phyloP scores from a whole-genome alignment of 2,329 filamentous ascomycete species.

The Escovopsis weberi region DNA sequence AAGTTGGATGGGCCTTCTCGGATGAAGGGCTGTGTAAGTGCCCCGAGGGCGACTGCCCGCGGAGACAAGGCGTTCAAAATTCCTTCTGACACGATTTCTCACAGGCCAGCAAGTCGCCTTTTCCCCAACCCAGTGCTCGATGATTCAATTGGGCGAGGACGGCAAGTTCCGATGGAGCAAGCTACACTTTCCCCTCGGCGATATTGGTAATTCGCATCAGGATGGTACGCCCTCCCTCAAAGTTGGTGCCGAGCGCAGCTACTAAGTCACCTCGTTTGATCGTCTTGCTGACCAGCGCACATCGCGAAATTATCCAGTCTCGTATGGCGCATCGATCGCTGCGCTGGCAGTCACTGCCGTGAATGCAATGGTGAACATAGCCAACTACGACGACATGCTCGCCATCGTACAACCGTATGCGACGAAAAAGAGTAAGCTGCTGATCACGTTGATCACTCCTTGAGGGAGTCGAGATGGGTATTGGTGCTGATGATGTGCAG shows the following conservation, averaged over 20 bases:
- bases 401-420: conserved; percentile 44
- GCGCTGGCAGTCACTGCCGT: conserved; percentile 41
- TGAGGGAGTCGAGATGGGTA: background rate
- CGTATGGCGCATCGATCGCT: conserved; percentile 44
- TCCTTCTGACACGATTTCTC: conserved; percentile 6
- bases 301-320: conserved; percentile 22
- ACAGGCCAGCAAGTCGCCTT: conserved; percentile 44
- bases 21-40: conserved; percentile 48
- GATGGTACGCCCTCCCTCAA: conserved; percentile 24
- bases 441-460: background rate
- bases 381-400: conserved; percentile 56
- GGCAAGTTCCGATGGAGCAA: conserved; percentile 44
- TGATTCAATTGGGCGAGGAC: conserved; percentile 43
- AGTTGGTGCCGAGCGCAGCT: no score
- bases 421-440: conserved; percentile 17
- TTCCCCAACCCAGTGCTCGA: conserved; percentile 45
- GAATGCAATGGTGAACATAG: conserved; percentile 28
- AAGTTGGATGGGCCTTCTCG: conserved; percentile 63
- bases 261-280: no score
- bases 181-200: conserved; percentile 33
- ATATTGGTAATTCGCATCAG: conserved; percentile 32
- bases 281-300: background rate
- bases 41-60: background rate
- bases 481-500: conserved; percentile 16
- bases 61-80: background rate